Evolutionary conservation across 805 yeast genomes (phyloP).

Genomic region (Saccharomycopsis javanensis): DNA sequence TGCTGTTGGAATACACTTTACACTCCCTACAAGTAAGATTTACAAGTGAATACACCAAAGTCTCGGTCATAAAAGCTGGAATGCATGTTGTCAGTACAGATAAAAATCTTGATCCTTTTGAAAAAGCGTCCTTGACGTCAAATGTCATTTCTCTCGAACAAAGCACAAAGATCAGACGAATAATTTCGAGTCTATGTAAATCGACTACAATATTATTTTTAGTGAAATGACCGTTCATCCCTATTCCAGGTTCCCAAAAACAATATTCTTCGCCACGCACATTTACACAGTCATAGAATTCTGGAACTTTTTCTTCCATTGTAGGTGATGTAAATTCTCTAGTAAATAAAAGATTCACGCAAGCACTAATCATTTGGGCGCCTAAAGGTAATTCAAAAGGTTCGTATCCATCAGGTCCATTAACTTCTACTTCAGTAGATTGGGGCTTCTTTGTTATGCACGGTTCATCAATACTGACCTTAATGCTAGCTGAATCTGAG

Average conservation of each 20-base stretch:
- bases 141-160: slow-evolving; percentile 53
- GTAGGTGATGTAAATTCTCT: slow-evolving; percentile 44
- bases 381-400: slow-evolving; percentile 28
- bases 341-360: slow-evolving; percentile 31
- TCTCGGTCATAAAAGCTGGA: slow-evolving; percentile 39
- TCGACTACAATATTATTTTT: slow-evolving; percentile 35
- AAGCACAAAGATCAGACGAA: slow-evolving; percentile 51
- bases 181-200: slow-evolving; percentile 55
- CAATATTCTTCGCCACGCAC: slow-evolving; percentile 28
- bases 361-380: slow-evolving; percentile 23
- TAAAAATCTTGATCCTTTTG: slow-evolving; percentile 51
- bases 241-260: slow-evolving; percentile 81
- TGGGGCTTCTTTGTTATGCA: not conserved
- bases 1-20: too few species aligned
- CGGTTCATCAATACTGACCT: slow-evolving; percentile 5
- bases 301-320: not conserved
- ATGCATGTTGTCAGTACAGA: slow-evolving; percentile 42
- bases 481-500: slow-evolving; percentile 2
- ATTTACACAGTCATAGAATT: slow-evolving; percentile 7
- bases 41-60: slow-evolving; percentile 57
- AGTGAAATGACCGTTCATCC: slow-evolving; percentile 26
- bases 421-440: not conserved
- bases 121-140: slow-evolving; percentile 32
- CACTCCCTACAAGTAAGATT: slow-evolving; percentile 46
- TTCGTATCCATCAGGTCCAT: not conserved